Base-by-base conservation (phyloP, 345 rosid genomes). In the Gossypium raimondii region DNA sequence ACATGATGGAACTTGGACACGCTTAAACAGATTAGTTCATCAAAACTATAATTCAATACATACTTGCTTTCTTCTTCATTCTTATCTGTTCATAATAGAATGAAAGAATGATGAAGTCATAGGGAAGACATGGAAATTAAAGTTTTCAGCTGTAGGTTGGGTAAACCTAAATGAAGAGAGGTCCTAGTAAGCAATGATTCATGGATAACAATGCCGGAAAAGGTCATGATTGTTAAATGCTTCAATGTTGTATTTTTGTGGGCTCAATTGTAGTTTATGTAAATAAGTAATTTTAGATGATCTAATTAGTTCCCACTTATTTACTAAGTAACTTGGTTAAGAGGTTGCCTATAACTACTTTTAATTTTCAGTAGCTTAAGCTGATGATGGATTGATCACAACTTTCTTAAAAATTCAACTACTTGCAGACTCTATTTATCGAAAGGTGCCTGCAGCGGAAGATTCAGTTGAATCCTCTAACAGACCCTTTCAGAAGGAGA, bases 381-480 rank as follows among this genome's bases (percentile, higher is more conserved):
- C 16, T 47, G 47, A 29, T 70, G 73, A 52, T 51, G 73, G 11
- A 51, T 70, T 51, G 53, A 70, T 52, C 24, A 7, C 27, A 17
- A 69, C 73, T 69, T 16, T 51, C 1, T 6, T 17, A 52, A 14
- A 77, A 76, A 70, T 71, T 61, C 72, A 72, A 75, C 45, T 59
- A 61, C 56, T 67, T 76, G 73, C 78, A 87, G 97, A 81, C 76
- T 69, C 75, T 64, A 66, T 27, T 29, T 94, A 88, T 79, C 90
- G 81, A 70, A 78, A 79, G 63, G 83, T 89, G 60, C 85, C 88
- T 24, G 76, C 16, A 51, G 66, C 60, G 67, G 90, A 79, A 69
- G 77, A 79, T 51, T 65, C 79, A 59, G 80, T 81, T 22, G 89
- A 79, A 78, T 75, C 82, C 75, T 89, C 92, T 48, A 45, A 74